Conservation (phyloP, 1,139 yeast species). For the Zygotorulaspora mrakii region DNA sequence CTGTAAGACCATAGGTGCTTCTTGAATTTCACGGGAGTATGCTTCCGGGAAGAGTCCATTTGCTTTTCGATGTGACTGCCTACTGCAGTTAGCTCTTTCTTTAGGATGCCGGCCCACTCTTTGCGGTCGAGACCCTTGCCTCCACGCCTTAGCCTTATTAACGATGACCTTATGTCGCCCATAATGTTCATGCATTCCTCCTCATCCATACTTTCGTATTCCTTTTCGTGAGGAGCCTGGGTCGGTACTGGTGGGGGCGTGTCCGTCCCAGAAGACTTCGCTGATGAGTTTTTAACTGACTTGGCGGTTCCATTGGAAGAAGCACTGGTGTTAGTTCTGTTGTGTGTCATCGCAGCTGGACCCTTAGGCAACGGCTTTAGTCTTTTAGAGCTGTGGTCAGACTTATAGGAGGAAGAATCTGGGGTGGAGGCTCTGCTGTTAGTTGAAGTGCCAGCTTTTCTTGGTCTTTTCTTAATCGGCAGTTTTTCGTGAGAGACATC, state of each 20-base stretch:
- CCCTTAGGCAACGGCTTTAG: conserved; percentile 16
- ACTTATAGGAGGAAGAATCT: conserved; percentile 5
- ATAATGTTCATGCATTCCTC: conserved; percentile 59
- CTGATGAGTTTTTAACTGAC: conserved; percentile 4
- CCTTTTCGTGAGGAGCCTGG: conserved; percentile 42
- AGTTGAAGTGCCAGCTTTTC: conserved; percentile 9
- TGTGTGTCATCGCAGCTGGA: conserved; percentile 16
- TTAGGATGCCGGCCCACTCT: conserved; percentile 77
- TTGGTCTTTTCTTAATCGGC: conserved; percentile 14
- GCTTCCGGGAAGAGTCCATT: conserved; percentile 17
- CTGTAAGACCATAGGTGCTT: conserved; percentile 92
- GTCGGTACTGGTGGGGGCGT: conserved; percentile 2
- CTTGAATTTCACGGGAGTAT: conserved; percentile 26
- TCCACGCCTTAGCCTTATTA: conserved; percentile 73
- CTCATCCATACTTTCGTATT: conserved; percentile 83
- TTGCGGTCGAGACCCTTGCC: conserved; percentile 76
- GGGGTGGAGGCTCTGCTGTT: conserved; percentile 20
- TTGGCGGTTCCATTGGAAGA: conserved; percentile 7
- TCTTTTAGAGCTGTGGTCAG: conserved; percentile 13
- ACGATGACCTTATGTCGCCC: conserved; percentile 70
- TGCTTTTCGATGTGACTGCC: conserved; percentile 50
- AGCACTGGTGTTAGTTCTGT: conserved; percentile 6
- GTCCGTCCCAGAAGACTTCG: conserved; percentile 3
- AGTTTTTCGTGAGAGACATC: conserved; percentile 13
- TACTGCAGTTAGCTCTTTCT: conserved; percentile 69